Evolutionary conservation across 2,329 filamentous ascomycete species (phyloP), one percentile per base, ranked within the genome.

Genomic region (Nemania diffusa): DNA sequence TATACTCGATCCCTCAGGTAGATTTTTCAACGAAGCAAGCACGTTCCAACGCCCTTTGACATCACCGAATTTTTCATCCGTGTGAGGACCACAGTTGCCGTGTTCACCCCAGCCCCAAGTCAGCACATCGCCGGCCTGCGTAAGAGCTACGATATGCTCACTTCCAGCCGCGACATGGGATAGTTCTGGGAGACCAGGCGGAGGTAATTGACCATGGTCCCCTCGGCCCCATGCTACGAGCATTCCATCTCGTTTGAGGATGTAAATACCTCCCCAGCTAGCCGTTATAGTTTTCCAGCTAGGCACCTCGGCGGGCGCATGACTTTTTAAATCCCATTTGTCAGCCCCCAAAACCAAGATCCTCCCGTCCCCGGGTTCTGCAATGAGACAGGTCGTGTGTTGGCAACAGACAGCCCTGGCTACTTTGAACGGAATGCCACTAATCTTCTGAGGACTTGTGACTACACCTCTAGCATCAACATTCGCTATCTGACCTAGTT

Each of bases 91-190:
- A 78, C 96, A 99, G 78, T 99, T 99, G 1, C 96, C 96, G 80
- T 99, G 96, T 80, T 98, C 95, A 1, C 94, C 94, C 96, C 96
- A 99, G 22, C 96, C 96, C 93, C 95, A 98, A 1, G 92, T 88
- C 56, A 97, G 80, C 1, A 97, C 88, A 57, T 90, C 86, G 1
- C 88, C 88, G 22, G 85, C 83, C 9, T 80, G 81, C 0, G 91
- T 89, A 27, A 95, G 79, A 8, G 89, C 92, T 69, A 98, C 79
- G n/a, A 88, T 89, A 79, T 99, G 96, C 79, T 98, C 96, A 76
- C 95, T 97, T 0, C 96, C 96, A 52, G 92, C 87, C 2, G 92
- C 91, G n/a, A 98, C 85, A 26, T 83, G 82, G 9, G 81, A 79
- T 3, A 94, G 75, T 1, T 77, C 75, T 0, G 90, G 90, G 1